phyloP scores from a whole-genome alignment of 306 rosid species.

The Prosopis cineraria region DNA sequence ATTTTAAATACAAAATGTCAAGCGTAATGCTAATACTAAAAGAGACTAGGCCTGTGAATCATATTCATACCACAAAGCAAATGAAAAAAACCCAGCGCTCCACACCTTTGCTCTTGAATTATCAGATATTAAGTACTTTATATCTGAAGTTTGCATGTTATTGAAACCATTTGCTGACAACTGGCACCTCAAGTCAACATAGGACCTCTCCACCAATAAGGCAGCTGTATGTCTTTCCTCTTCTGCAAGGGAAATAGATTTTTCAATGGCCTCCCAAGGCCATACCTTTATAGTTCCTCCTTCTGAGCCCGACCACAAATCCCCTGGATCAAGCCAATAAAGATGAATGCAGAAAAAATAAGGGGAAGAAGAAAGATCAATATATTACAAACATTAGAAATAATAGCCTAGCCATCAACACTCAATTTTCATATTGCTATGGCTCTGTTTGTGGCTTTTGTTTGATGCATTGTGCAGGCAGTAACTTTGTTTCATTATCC shows the following conservation, averaged over 20 bases:
- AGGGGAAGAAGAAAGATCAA: slow-evolving; percentile 30
- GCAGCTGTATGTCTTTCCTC: slow-evolving; percentile 73
- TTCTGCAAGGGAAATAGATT: slow-evolving; percentile 55
- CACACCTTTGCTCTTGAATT: slow-evolving; percentile 76
- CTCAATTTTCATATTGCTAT: slow-evolving; percentile 1
- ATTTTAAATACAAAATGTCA: background rate
- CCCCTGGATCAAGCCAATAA: slow-evolving; percentile 56
- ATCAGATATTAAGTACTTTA: slow-evolving; percentile 76
- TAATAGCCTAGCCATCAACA: slow-evolving; percentile 2
- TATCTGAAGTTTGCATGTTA: slow-evolving; percentile 72
- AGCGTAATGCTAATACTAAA: slow-evolving; percentile 11
- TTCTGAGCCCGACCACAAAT: slow-evolving; percentile 97
- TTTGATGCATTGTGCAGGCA: background rate
- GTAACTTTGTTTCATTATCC: background rate
- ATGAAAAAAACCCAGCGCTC: slow-evolving; percentile 82
- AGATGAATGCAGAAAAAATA: background rate
- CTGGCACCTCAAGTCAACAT: slow-evolving; percentile 87
- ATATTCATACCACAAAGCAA: slow-evolving; percentile 90
- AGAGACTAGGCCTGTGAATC: slow-evolving; percentile 34
- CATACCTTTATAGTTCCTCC: slow-evolving; percentile 84
- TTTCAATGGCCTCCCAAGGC: slow-evolving; percentile 93
- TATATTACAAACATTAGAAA: slow-evolving; percentile 28
- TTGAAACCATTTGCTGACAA: slow-evolving; percentile 60
- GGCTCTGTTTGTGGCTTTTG: background rate
- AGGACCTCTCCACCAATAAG: slow-evolving; percentile 79